These are phyloP conservation scores for Hysterangium stoloniferum DNA, from an alignment of 768 basidiomycete genomes.

Conservation along the genomic window DNA sequence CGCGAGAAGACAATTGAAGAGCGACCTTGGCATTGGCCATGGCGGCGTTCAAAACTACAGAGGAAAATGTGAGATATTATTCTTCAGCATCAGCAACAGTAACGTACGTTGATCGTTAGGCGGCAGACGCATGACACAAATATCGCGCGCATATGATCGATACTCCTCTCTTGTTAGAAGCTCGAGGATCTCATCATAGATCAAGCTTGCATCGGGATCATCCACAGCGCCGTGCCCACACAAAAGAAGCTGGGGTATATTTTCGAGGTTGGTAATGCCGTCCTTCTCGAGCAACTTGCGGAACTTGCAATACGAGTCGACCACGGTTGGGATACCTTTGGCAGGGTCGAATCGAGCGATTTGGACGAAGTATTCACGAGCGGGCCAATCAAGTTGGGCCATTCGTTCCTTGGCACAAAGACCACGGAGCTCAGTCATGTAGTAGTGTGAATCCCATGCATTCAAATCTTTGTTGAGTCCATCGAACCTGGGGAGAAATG, in stretches of 20 bases:
- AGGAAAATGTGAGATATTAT: background rate
- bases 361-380: slow-evolving; percentile 81
- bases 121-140: slow-evolving; percentile 69
- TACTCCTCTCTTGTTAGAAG: slow-evolving; percentile 47
- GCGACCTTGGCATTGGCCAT: slow-evolving; percentile 87
- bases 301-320: slow-evolving; percentile 84
- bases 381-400: slow-evolving; percentile 70
- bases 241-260: slow-evolving; percentile 67
- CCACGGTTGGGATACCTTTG: slow-evolving; percentile 74
- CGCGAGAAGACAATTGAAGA: slow-evolving; percentile 84
- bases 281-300: slow-evolving; percentile 50
- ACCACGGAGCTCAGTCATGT: slow-evolving; percentile 83
- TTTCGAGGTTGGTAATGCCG: slow-evolving; percentile 37
- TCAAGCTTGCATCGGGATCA: slow-evolving; percentile 90
- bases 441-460: slow-evolving; percentile 76
- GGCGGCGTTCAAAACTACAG: slow-evolving; percentile 73
- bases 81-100: slow-evolving; percentile 8
- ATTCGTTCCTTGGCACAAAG: slow-evolving; percentile 76
- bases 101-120: slow-evolving; percentile 76
- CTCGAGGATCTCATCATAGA: slow-evolving; percentile 72
- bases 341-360: slow-evolving; percentile 93
- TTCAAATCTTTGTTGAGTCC: slow-evolving; percentile 87
- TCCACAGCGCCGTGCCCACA: slow-evolving; percentile 93
- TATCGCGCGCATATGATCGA: slow-evolving; percentile 48
- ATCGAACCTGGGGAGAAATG: slow-evolving; percentile 53